A percentile compares a stretch with the other conserved stretches of the same genome.
phyloP scores from a whole-genome alignment of 139 green algal species.

The Chlorella sp. region DNA sequence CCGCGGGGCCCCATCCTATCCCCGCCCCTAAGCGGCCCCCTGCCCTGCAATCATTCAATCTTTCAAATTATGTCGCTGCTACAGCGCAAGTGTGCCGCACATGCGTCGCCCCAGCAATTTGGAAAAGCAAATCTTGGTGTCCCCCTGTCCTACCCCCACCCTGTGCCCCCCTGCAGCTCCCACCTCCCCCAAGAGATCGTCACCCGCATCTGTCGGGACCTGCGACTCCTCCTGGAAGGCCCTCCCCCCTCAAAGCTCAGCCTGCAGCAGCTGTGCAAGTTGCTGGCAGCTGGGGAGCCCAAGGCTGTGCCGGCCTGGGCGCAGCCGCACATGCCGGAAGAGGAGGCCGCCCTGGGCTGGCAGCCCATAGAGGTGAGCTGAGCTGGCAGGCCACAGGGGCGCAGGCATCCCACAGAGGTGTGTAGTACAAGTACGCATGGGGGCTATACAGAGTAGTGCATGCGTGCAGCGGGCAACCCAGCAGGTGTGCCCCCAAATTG shows the following conservation, averaged over 20 bases:
- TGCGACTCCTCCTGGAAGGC: constrained; percentile 13
- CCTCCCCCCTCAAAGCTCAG: constrained; percentile 34
- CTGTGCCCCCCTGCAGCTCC: neutral
- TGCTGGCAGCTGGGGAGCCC: neutral
- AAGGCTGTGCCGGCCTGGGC: neutral
- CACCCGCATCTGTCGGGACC: neutral
- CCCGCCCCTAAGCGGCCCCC: too few relatives aligned
- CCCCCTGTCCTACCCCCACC: neutral
- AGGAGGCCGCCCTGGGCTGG: neutral
- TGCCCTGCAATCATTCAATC: neutral
- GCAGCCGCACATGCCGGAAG: neutral
- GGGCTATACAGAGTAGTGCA: neutral
- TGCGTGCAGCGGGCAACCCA: neutral
- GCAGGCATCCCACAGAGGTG: too few relatives aligned
- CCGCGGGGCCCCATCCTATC: too few relatives aligned
- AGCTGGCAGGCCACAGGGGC: neutral
- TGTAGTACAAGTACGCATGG: too few relatives aligned
- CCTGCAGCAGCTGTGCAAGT: constrained; percentile 11
- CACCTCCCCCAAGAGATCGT: constrained; percentile 8
- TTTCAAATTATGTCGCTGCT: neutral
- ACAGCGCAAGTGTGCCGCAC: too few relatives aligned
- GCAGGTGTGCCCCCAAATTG: neutral
- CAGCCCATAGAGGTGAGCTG: constrained; percentile 8
- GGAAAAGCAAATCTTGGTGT: too few relatives aligned
- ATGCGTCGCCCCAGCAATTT: too few relatives aligned